Base-by-base conservation (phyloP, 352 stramenopile genomes). In the Phytophthora tentaculata region DNA sequence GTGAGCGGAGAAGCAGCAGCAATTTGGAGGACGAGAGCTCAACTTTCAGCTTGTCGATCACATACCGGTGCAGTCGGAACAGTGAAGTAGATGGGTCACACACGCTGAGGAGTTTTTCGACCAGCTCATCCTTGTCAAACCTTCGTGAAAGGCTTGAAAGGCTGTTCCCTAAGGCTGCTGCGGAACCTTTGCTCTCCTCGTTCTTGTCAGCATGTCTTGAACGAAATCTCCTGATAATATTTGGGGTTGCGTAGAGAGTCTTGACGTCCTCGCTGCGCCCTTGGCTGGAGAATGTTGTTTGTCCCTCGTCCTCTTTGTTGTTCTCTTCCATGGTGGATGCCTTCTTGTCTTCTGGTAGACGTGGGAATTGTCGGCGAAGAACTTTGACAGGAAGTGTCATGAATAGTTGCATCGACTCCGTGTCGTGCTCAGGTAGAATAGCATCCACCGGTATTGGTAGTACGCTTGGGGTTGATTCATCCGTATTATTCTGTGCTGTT, bases 81-180 rank as follows among this genome's bases (percentile, higher is more conserved):
- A 94, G 62, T 35, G 85, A 92, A 7, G 82, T 73, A 13, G 80
- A 87, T 29, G 83, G 85, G 14, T 77, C 62, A 55, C 85, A 91
- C 14, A 79, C 55, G 2, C 20, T 13, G 0, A 76, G 57, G 1
- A 93, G 72, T 22, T 69, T 65, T 5, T 76, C 35, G 3, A 72
- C 51, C 10, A 88, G 55, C 3, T 57, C 57, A n/a, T 84, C 69
- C 20, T 65, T 67, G 48, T 86, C 78, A 14, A 77, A 73, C 19
- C 16, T 64, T 50, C 24, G 49, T 35, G 53, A 64, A 44, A 19
- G 61, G 20, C 8, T 48, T 44, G 37, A 50, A 43, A n/a, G 14
- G 20, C 19, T 59, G 12, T n/a, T 35, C 12, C 10, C 9, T 61
- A n/a, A n/a, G n/a, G n/a, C n/a, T n/a, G n/a, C n/a, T n/a, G n/a